Percentiles rank a stretch among this genome's conserved stretches.
Conservation (phyloP, 495 filamentous ascomycete genomes). For the Penicillium simplicissimum region DNA sequence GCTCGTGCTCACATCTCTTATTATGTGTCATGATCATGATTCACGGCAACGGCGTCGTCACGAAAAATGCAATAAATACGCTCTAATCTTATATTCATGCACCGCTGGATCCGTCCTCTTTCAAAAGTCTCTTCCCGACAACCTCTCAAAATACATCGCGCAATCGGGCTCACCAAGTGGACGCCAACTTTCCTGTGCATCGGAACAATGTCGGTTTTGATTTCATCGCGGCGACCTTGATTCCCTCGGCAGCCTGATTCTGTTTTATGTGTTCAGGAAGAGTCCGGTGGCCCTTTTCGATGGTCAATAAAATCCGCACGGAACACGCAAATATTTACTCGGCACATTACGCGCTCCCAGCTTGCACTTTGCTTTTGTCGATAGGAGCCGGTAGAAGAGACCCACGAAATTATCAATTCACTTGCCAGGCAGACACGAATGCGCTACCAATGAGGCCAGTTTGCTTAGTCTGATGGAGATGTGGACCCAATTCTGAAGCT, state of each 20-base stretch:
- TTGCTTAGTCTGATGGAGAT: no score
- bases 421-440: conserved; percentile 12
- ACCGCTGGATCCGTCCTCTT: background rate
- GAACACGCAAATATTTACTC: no score
- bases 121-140: no score
- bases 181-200: no score
- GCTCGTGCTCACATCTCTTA: background rate
- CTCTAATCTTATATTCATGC: background rate
- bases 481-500: conserved; percentile 8
- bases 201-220: no score
- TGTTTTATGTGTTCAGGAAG: no score
- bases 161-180: background rate
- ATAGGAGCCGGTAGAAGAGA: no score
- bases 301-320: no score
- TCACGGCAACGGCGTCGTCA: background rate
- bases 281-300: no score
- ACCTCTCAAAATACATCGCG: background rate
- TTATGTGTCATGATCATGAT: background rate
- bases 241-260: no score
- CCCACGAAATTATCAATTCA: background rate
- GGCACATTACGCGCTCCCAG: no score
- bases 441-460: background rate
- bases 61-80: background rate
- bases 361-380: background rate
- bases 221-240: no score